Conservation (phyloP, 306 rosid genomes). For the Dryas alaskensis region DNA sequence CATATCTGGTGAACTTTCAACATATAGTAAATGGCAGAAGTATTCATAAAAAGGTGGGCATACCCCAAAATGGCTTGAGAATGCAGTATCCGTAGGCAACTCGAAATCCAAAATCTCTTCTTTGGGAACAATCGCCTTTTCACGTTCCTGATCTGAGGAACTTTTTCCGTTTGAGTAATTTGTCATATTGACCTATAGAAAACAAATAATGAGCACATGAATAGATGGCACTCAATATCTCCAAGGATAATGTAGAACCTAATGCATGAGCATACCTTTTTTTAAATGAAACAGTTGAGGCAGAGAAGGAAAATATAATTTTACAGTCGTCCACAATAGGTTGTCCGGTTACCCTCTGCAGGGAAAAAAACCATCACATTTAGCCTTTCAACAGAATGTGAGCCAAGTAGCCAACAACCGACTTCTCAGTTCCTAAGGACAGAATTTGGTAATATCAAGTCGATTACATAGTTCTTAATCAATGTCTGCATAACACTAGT, state of each 20-base stretch:
- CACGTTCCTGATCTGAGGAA: slow-evolving; percentile 33
- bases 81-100: slow-evolving; percentile 38
- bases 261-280: slow-evolving; percentile 20
- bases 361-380: not conserved
- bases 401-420: not conserved
- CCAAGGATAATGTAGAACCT: not conserved
- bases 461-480: not conserved
- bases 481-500: not conserved
- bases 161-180: slow-evolving; percentile 33
- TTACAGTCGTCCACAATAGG: slow-evolving; percentile 4
- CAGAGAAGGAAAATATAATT: slow-evolving; percentile 5
- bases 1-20: not conserved
- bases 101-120: slow-evolving; percentile 60
- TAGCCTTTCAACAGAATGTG: not conserved
- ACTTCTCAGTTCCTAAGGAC: not conserved
- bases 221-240: slow-evolving; percentile 9
- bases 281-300: not conserved
- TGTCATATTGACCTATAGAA: slow-evolving; percentile 37
- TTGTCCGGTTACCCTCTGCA: not conserved
- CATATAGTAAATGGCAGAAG: not conserved
- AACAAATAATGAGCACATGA: slow-evolving; percentile 11
- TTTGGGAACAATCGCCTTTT: slow-evolving; percentile 49
- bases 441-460: not conserved
- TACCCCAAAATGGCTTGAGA: slow-evolving; percentile 56
- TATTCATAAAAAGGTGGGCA: not conserved